Percentiles rank a stretch among this genome's conserved stretches.
Evolutionary conservation across 768 basidiomycete genomes (phyloP).

Genomic region (Dendrothele bispora): DNA sequence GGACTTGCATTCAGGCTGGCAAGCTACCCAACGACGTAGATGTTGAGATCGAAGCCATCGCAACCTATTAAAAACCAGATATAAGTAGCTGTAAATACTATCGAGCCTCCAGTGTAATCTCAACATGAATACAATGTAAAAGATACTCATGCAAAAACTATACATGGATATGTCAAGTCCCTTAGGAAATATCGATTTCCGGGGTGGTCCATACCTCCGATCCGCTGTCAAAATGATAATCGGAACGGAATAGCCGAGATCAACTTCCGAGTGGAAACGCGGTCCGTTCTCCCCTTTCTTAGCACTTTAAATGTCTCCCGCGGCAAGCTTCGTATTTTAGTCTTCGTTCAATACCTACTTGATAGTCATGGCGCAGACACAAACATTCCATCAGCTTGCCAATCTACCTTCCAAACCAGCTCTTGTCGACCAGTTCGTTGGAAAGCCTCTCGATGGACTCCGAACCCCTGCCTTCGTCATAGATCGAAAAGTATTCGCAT

Average conservation of each 20-base stretch:
- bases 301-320: background rate
- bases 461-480: slow-evolving; percentile 80
- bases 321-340: no score
- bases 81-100: no score
- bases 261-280: no score
- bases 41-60: slow-evolving; percentile 73
- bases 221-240: no score
- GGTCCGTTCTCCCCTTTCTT: background rate
- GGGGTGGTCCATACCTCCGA: no score
- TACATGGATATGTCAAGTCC: no score
- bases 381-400: slow-evolving; percentile 41
- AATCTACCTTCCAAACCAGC: slow-evolving; percentile 45
- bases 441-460: slow-evolving; percentile 52
- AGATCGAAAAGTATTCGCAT: slow-evolving; percentile 68
- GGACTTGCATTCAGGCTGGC: slow-evolving; percentile 75
- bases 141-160: no score
- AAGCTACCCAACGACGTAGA: slow-evolving; percentile 68
- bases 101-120: no score
- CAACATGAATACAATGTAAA: no score
- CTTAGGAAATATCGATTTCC: no score
- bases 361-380: slow-evolving; percentile 37
- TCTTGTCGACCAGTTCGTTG: slow-evolving; percentile 55
- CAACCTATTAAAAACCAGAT: slow-evolving; percentile 29
- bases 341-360: no score
- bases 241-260: no score